phyloP scores from a whole-genome alignment of 1,284 basidiomycete genomes.

The Ceraceosorus guamensis region DNA sequence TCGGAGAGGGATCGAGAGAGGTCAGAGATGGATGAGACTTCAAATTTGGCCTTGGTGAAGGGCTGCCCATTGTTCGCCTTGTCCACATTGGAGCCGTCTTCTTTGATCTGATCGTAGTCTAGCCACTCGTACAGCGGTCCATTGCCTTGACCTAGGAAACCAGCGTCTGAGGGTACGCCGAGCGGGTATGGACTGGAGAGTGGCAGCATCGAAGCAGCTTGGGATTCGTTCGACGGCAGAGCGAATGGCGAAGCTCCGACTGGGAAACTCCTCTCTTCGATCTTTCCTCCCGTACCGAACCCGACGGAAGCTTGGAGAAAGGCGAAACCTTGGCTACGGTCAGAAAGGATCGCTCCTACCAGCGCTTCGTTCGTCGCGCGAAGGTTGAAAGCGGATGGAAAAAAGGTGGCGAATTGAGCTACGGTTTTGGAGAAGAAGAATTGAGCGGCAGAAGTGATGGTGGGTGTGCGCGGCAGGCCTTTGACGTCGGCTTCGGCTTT shows the following conservation, averaged over 20 bases:
- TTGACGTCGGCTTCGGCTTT: constrained; percentile 2
- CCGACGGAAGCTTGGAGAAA: constrained; percentile 8
- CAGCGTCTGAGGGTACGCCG: constrained; percentile 2
- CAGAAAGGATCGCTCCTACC: not conserved
- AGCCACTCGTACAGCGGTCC: constrained; percentile 8
- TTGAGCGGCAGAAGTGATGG: not conserved
- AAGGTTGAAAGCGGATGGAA: constrained; percentile 3
- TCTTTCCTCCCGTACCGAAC: not conserved
- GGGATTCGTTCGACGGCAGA: too few species aligned
- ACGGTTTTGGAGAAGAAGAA: constrained; percentile 2
- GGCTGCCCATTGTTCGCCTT: constrained; percentile 5
- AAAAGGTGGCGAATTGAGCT: not conserved
- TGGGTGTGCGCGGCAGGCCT: not conserved
- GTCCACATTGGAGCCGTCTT: constrained; percentile 9
- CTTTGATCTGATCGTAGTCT: constrained; percentile 9
- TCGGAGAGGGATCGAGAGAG: constrained; percentile 7
- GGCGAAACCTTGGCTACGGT: not conserved
- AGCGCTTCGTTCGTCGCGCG: constrained; percentile 3
- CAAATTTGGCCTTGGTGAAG: constrained; percentile 5
- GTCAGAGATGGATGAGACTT: constrained; percentile 7
- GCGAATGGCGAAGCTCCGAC: too few species aligned
- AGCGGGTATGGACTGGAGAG: not conserved
- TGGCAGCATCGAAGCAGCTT: too few species aligned
- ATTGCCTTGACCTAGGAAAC: not conserved
- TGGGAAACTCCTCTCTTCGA: constrained; percentile 2